Conservation (phyloP, 768 basidiomycete genomes). For the Imleria badia region DNA sequence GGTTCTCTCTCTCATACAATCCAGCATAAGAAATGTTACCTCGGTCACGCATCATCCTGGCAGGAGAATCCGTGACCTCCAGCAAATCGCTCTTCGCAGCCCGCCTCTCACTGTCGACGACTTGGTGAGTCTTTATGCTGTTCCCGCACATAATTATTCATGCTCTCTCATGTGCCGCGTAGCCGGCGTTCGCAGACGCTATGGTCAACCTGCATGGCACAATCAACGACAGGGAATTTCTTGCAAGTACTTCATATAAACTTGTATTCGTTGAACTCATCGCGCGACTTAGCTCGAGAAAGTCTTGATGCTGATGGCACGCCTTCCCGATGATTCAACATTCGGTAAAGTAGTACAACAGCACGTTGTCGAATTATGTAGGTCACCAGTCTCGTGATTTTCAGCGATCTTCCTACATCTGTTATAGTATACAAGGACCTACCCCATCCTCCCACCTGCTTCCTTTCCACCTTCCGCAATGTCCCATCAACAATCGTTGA, state of each 20-base stretch:
- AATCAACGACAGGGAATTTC: slow-evolving; percentile 58
- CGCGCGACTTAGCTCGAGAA: slow-evolving; percentile 57
- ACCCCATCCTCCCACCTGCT: slow-evolving; percentile 67
- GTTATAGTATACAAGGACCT: slow-evolving; percentile 72
- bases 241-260: slow-evolving; percentile 40
- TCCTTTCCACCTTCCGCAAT: slow-evolving; percentile 35
- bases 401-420: background rate
- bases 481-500: background rate
- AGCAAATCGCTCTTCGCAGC: slow-evolving; percentile 29
- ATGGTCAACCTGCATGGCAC: slow-evolving; percentile 41
- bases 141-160: background rate
- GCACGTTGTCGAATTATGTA: slow-evolving; percentile 54
- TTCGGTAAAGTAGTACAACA: slow-evolving; percentile 44
- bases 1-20: slow-evolving; percentile 14
- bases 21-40: background rate
- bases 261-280: slow-evolving; percentile 4
- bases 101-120: slow-evolving; percentile 24
- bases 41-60: slow-evolving; percentile 5
- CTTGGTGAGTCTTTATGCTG: slow-evolving; percentile 23
- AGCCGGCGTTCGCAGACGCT: slow-evolving; percentile 54
- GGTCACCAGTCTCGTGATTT: slow-evolving; percentile 28
- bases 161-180: background rate
- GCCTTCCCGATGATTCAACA: slow-evolving; percentile 35
- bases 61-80: slow-evolving; percentile 25
- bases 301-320: slow-evolving; percentile 58